These are phyloP conservation scores for Avena eriantha DNA, from an alignment of 176 grass and related monocot species.

Conservation along the genomic window DNA sequence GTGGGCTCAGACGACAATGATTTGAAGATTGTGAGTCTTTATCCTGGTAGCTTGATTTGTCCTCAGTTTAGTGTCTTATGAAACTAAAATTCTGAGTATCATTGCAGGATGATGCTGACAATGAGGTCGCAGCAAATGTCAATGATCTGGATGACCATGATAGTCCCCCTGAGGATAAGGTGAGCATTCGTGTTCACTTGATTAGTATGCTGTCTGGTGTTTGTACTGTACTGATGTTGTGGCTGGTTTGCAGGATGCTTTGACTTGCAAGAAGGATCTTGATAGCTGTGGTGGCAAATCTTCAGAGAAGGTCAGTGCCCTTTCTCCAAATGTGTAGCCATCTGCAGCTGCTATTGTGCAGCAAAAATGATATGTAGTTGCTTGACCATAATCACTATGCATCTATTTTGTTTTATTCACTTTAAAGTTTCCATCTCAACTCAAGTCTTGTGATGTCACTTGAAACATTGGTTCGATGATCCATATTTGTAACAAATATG, in stretches of 20 bases:
- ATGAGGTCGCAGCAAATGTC: constrained; percentile 26
- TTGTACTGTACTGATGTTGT: constrained; percentile 10
- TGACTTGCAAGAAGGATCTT: constrained; percentile 26
- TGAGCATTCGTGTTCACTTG: constrained; percentile 24
- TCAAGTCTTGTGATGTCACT: not conserved
- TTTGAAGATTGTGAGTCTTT: constrained; percentile 45
- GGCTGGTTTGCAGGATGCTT: constrained; percentile 38
- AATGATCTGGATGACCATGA: constrained; percentile 3
- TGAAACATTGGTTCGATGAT: not conserved
- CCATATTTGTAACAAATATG: not conserved
- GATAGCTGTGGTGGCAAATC: constrained; percentile 2
- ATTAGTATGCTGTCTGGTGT: not conserved
- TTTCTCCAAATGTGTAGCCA: not conserved
- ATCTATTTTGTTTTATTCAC: not conserved
- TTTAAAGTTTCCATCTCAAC: constrained; percentile 16
- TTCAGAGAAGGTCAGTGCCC: constrained; percentile 24
- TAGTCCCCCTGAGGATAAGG: constrained; percentile 45
- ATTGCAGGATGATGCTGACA: constrained; percentile 45
- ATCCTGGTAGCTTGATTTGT: constrained; percentile 26
- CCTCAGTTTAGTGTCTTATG: not conserved
- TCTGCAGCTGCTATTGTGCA: constrained; percentile 4
- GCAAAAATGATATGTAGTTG: not conserved
- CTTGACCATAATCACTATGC: constrained; percentile 1
- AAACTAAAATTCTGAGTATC: constrained; percentile 14
- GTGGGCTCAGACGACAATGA: constrained; percentile 14